These are phyloP conservation scores for Phalaenopsis hybrid DNA, from an alignment of 116 monocot genomes.

Conservation along the genomic window DNA sequence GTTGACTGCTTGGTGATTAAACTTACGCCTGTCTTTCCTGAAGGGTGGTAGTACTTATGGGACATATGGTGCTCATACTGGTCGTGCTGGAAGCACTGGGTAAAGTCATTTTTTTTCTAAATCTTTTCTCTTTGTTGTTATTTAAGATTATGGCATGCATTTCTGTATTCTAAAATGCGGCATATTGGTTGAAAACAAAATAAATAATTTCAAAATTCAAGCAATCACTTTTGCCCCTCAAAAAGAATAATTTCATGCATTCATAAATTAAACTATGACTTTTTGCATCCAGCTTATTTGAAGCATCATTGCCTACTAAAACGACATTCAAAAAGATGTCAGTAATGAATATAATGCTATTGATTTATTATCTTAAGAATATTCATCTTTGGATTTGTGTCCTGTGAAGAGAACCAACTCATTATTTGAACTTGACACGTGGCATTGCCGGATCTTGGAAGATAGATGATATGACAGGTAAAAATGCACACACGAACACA, in stretches of 20 bases:
- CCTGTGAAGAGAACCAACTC: not conserved
- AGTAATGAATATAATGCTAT: not conserved
- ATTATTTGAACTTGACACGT: not conserved
- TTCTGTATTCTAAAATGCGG: too few species aligned
- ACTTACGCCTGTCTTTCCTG: conserved; percentile 4
- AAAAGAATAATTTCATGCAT: too few species aligned
- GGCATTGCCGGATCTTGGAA: not conserved
- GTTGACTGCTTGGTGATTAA: not conserved
- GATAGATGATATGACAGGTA: not conserved
- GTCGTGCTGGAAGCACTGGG: conserved; percentile 72
- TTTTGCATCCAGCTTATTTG: not conserved
- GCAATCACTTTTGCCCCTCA: too few species aligned
- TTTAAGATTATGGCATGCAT: not conserved
- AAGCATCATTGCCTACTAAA: not conserved
- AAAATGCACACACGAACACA: not conserved
- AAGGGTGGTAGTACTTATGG: conserved; percentile 66
- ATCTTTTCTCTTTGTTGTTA: not conserved
- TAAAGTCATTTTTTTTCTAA: conserved; percentile 20
- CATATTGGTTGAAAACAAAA: too few species aligned
- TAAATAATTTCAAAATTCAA: too few species aligned
- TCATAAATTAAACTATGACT: not conserved
- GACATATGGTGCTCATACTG: conserved; percentile 59
- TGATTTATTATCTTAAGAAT: not conserved
- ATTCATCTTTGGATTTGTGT: not conserved
- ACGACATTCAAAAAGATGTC: not conserved